Evolutionary conservation across 192 early-diverging fungal genomes (phyloP).

Genomic region (Obelidium mucronatum): DNA sequence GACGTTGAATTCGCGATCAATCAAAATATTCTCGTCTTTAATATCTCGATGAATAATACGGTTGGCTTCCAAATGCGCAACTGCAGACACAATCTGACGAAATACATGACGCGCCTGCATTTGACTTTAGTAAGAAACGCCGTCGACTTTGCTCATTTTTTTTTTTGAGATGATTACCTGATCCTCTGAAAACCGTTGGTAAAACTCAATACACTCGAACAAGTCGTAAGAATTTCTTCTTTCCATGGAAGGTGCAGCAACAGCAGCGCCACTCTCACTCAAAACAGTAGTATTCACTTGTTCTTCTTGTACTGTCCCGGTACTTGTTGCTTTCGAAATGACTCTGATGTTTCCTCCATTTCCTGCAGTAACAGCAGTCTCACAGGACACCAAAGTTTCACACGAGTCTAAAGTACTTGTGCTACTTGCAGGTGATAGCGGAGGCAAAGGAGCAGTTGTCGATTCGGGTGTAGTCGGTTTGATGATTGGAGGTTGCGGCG

Average conservation of each 20-base stretch:
- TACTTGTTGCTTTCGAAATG: no score
- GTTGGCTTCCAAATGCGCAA: constrained; percentile 65
- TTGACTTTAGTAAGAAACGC: neutral
- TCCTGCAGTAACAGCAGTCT: neutral
- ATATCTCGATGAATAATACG: constrained; percentile 82
- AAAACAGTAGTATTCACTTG: neutral
- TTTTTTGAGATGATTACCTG: no score
- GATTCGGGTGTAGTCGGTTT: neutral
- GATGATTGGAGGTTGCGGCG: neutral
- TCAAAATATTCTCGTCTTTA: constrained; percentile 77
- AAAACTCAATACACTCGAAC: constrained; percentile 81
- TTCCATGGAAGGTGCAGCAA: constrained; percentile 39
- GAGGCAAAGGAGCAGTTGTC: neutral
- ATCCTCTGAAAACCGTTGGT: constrained; percentile 66
- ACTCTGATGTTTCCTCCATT: neutral
- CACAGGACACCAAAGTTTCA: neutral
- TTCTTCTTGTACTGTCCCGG: no score
- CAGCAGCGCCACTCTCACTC: neutral
- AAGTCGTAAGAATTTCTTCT: constrained; percentile 62
- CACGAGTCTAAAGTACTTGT: constrained; percentile 13
- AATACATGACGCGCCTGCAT: constrained; percentile 70
- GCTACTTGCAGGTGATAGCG: constrained; percentile 5
- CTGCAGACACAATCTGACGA: constrained; percentile 70
- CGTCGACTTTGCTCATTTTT: no score
- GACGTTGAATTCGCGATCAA: constrained; percentile 53